A percentile compares a stretch with the other conserved stretches of the same genome.
phyloP scores from a whole-genome alignment of 2,329 filamentous ascomycete species.

The Sporothrix euskadiensis region DNA sequence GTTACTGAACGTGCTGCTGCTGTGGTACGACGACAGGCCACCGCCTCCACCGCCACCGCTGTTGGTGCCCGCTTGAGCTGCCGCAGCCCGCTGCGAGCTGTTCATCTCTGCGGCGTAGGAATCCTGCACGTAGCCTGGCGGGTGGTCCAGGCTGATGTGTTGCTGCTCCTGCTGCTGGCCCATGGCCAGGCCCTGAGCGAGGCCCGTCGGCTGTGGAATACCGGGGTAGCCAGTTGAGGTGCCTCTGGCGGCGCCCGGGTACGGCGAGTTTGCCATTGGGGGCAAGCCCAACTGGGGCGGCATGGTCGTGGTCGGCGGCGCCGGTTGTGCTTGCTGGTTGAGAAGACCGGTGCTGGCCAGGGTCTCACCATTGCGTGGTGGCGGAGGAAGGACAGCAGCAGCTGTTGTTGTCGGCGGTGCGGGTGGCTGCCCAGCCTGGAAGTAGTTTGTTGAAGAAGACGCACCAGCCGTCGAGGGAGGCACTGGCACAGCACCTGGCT shows the following conservation, averaged over 20 bases:
- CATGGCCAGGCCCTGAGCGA: constrained; percentile 7
- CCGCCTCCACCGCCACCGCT: neutral
- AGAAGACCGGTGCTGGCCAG: constrained; percentile 11
- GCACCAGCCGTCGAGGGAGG: constrained; percentile 38
- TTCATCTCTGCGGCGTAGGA: constrained; percentile 53
- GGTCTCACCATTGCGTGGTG: constrained; percentile 36
- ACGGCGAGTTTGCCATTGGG: constrained; percentile 44
- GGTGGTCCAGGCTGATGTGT: constrained; percentile 43
- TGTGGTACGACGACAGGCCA: neutral
- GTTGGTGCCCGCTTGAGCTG: neutral
- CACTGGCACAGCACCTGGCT: constrained; percentile 57
- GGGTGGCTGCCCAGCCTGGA: constrained; percentile 42
- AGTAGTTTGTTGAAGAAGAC: constrained; percentile 34
- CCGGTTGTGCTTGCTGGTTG: neutral
- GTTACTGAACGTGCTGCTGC: constrained; percentile 10
- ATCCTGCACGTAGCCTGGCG: constrained; percentile 60
- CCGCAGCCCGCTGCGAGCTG: constrained; percentile 48
- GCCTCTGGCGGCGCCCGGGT: constrained; percentile 46
- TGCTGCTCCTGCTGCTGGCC: constrained; percentile 9
- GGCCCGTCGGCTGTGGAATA: constrained; percentile 34
- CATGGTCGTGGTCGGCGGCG: constrained; percentile 36
- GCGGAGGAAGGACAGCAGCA: constrained; percentile 31
- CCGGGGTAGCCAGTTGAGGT: constrained; percentile 44
- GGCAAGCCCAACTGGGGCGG: constrained; percentile 55
- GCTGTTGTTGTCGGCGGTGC: constrained; percentile 31